A percentile compares a stretch with the other conserved stretches of the same genome.
Conservation (phyloP, 306 rosid genomes). For the Cicer yamashitae region DNA sequence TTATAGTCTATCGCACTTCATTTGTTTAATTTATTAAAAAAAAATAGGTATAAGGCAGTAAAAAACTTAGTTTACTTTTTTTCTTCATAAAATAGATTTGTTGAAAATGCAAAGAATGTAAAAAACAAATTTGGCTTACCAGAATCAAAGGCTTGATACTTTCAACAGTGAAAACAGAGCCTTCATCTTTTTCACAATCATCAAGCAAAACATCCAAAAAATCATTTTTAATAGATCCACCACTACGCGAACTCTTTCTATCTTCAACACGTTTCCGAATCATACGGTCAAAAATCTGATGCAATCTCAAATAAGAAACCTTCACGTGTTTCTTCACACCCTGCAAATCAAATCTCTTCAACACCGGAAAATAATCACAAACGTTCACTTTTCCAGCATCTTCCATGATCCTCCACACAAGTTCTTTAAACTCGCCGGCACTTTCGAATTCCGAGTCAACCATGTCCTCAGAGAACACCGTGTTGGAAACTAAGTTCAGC, state of each 20-base stretch:
- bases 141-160: constrained; percentile 61
- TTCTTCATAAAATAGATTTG: neutral
- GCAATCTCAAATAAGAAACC: constrained; percentile 59
- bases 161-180: constrained; percentile 44
- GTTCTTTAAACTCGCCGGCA: constrained; percentile 62
- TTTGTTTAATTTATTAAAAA: no score
- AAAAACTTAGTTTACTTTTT: no score
- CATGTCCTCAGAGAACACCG: constrained; percentile 62
- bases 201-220: constrained; percentile 66
- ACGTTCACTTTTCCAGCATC: constrained; percentile 62
- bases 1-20: no score
- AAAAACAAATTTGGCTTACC: constrained; percentile 29
- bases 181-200: constrained; percentile 41
- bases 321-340: constrained; percentile 55
- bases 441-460: constrained; percentile 55
- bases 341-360: constrained; percentile 57
- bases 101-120: neutral
- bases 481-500: constrained; percentile 62
- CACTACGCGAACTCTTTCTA: neutral
- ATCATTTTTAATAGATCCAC: constrained; percentile 46
- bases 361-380: constrained; percentile 59
- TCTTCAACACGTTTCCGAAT: constrained; percentile 47
- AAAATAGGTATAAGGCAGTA: no score
- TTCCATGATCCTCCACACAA: constrained; percentile 75
- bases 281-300: constrained; percentile 54